Base-by-base conservation (phyloP, 352 stramenopile genomes). In the Phytophthora melonis region DNA sequence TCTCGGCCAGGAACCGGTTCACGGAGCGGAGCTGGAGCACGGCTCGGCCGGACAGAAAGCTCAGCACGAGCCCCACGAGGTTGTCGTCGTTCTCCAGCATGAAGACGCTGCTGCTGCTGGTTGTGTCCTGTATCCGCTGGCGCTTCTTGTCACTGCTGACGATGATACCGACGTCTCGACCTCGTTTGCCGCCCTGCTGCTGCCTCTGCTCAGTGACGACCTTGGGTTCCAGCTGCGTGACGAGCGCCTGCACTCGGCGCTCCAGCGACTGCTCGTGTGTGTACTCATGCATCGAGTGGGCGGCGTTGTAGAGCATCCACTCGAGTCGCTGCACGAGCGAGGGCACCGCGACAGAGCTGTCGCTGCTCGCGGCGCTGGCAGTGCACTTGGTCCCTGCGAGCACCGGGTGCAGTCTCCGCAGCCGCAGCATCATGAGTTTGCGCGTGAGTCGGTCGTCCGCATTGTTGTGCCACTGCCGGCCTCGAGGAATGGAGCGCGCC, bases 281-380 rank as follows among this genome's bases (percentile, higher is more conserved):
- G 54, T 92, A 93, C 63, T 93, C 87, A 36, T 84, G 72, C 39
- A 91, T 72, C 47, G 87, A 93, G 45, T 83, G 70, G 4, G 87
- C 87, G 7, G 83, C 79, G 34, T 89, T 80, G 78, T 89, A 93
- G 16, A 93, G 76, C 82, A 90, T 90, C 75, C 86, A 87, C 69
- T 93, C 87, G 64, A 93, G 80, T 1, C 87, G 81, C 57, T 89
- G 87, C 45, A 90, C 80, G 27, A 93, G 76, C 5, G 75, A 81
- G 13, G 75, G 72, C 41, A 72, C 43, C 62, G 63, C 50, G 6
- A 63, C 58, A 32, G 50, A 32, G 25, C 41, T 53, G 13, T 36
- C 63, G 49, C 43, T 66, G 50, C 47, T 69, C 3, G 14, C 39
- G 56, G 58, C 57, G 16, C 57, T n/a, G 1, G 30, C 30, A 6